Evolutionary conservation across 148 eudicot genomes (phyloP).

Genomic region (Chenopodium quinoa): DNA sequence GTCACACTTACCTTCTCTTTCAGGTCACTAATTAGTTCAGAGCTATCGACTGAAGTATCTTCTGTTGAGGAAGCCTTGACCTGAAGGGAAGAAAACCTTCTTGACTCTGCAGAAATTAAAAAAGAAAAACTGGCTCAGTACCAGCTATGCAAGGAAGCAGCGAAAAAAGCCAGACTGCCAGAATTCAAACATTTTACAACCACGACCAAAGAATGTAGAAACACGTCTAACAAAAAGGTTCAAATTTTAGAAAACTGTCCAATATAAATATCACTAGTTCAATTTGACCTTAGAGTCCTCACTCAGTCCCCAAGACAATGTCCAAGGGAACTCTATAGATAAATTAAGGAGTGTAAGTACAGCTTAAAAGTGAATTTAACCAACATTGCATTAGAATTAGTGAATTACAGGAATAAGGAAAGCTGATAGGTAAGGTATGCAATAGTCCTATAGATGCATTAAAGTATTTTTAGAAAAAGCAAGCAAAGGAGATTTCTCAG

Average conservation of each 20-base stretch:
- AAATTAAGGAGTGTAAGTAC: no score
- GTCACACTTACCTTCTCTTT: constrained; percentile 69
- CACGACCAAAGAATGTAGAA: neutral
- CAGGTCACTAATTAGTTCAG: constrained; percentile 68
- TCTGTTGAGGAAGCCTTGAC: constrained; percentile 72
- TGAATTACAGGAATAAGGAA: no score
- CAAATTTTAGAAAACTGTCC: neutral
- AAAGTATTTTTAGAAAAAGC: neutral
- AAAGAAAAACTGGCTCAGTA: neutral
- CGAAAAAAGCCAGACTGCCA: neutral
- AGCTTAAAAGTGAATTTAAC: no score
- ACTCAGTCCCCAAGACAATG: neutral
- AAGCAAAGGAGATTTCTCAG: neutral
- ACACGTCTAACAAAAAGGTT: neutral
- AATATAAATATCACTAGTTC: neutral
- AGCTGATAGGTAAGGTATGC: no score
- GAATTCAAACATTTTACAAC: neutral
- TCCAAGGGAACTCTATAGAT: neutral
- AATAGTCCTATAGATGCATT: no score
- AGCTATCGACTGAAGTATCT: constrained; percentile 61
- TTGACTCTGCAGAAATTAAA: constrained; percentile 44
- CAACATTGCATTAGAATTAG: no score
- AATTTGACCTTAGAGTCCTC: neutral
- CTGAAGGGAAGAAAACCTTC: constrained; percentile 57
- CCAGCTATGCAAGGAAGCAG: neutral